Evolutionary conservation across 2,329 filamentous ascomycete species (phyloP).

Genomic region (Cytospora leucostoma): DNA sequence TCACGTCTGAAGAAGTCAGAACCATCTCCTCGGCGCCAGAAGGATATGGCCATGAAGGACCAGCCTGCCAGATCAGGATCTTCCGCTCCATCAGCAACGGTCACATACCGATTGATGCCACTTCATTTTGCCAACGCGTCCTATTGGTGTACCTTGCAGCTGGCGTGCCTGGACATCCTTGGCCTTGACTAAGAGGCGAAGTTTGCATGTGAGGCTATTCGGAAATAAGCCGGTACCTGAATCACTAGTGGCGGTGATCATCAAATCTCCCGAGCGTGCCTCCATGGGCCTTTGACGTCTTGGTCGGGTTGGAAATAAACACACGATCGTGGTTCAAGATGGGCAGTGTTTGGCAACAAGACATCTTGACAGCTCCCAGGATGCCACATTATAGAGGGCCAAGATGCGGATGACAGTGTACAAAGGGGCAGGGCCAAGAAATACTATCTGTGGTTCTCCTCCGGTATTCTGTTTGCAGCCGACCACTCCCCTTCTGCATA

Average conservation of each 20-base stretch:
- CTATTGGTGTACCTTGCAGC: conserved; percentile 29
- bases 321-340: conserved; percentile 6
- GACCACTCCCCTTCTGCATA: conserved; percentile 10
- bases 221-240: conserved; percentile 8
- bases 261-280: conserved; percentile 28
- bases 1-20: conserved; percentile 2
- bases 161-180: conserved; percentile 20
- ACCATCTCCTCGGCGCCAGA: not conserved
- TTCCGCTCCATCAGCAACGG: conserved; percentile 1
- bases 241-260: conserved; percentile 22
- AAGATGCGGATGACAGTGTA: conserved; percentile 18
- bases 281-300: conserved; percentile 16
- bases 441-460: conserved; percentile 19
- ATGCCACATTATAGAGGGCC: conserved; percentile 18
- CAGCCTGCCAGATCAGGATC: conserved; percentile 9
- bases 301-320: conserved; percentile 20
- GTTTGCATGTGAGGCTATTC: conserved; percentile 16
- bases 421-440: conserved; percentile 14
- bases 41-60: not conserved
- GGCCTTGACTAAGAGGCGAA: conserved; percentile 18
- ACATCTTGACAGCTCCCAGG: conserved; percentile 22
- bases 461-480: conserved; percentile 1
- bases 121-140: conserved; percentile 25
- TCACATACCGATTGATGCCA: conserved; percentile 13
- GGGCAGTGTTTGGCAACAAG: conserved; percentile 14